Percentiles rank a stretch among this genome's conserved stretches.
phyloP scores from a whole-genome alignment of 768 basidiomycete species.

The Termitomyces sp. region DNA sequence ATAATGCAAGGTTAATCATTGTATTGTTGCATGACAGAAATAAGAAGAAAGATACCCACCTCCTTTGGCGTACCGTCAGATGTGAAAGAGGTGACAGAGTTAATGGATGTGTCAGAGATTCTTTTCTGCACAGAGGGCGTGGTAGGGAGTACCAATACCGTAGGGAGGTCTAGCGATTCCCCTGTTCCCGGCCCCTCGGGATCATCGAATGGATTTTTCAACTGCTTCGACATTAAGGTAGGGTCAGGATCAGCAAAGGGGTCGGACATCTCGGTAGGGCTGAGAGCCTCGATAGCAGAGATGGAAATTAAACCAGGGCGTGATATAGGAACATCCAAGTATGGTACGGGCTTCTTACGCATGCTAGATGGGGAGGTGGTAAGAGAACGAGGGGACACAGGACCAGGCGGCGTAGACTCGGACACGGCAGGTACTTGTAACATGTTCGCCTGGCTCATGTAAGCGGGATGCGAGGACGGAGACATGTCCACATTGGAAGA shows the following conservation, averaged over 20 bases:
- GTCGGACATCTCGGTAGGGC: conserved; percentile 4
- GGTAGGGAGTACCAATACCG: conserved; percentile 8
- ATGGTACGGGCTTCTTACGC: conserved; percentile 17
- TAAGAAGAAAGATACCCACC: background rate
- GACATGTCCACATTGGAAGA: background rate
- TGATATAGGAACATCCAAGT: conserved; percentile 6
- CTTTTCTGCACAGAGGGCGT: conserved; percentile 7
- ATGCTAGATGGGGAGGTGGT: background rate
- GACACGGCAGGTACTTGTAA: background rate
- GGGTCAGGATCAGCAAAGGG: conserved; percentile 16
- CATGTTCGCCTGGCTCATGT: background rate
- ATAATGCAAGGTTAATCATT: background rate
- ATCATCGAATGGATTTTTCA: conserved; percentile 18
- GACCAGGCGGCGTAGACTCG: background rate
- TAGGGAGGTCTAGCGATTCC: background rate
- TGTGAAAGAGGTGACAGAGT: background rate
- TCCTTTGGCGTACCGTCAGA: background rate
- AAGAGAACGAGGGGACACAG: background rate
- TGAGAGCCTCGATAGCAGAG: background rate
- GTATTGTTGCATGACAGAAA: background rate
- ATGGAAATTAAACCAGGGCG: background rate
- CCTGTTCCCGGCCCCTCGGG: background rate
- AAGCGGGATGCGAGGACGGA: background rate
- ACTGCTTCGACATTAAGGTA: background rate
- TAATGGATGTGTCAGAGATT: background rate